Base-by-base conservation (phyloP, 75 land plant genomes). In the Isoetes taiwanensis region DNA sequence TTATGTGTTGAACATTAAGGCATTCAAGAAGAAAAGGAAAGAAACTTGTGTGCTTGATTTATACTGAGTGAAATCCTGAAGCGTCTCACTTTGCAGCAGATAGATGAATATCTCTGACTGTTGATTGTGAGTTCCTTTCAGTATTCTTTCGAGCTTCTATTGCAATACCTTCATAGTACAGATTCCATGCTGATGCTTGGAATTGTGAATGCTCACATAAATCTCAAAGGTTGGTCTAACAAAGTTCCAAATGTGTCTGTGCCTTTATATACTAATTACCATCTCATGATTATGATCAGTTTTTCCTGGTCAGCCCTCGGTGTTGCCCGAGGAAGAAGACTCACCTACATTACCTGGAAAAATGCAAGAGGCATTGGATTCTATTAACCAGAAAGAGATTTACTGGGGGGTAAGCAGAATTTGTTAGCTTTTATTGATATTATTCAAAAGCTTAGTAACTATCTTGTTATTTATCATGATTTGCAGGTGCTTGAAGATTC, bases 141-240 rank as follows among this genome's bases (percentile, higher is more conserved):
- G 99, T 94, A 88, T 31, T 88, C 99, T 2, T 88, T 84, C 63
- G 86, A 94, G 39, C 72, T 94, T 12, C 82, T 94, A 2, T 66
- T 94, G 68, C 96, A 94, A 64, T 89, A 74, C 60, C 73, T 94
- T 26, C 99, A 80, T 54, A 82, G 76, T 52, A 71, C 86, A 25
- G 78, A 88, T 43, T 76, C 76, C 29, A 67, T 83, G 38, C 53
- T 76, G 24, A 94, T 94, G 77, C 99, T 94, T 57, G 86, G 90
- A 39, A 60, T 94, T 57, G 79, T 88, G 39, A 94, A 94, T 67
- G 89, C 83, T 53, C 90, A 69, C 42, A 79, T 94, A 28, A 88
- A 94, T 37, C 70, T 94, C 34, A 76, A 78, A 72, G 90, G 96
- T 85, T 52, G 1, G 6, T 34, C 27, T 43, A 20, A 28, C 28